A percentile compares a stretch with the other conserved stretches of the same genome.
Evolutionary conservation across 1,284 basidiomycete genomes (phyloP).

Genomic region (Prillingera fragicola): DNA sequence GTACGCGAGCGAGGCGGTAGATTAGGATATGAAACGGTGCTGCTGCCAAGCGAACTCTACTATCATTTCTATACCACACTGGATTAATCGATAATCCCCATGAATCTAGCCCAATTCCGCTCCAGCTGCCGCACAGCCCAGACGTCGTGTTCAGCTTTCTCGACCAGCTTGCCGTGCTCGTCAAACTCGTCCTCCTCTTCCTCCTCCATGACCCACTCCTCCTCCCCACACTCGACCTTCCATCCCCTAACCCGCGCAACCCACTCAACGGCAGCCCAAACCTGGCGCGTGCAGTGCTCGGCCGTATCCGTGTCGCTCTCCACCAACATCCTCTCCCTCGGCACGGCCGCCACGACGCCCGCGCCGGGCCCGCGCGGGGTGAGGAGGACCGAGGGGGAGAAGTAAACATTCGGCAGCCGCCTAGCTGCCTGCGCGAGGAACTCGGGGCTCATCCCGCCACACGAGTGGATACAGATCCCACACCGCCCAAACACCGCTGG

Average conservation of each 20-base stretch:
- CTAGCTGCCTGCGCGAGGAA: slow-evolving; percentile 16
- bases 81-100: slow-evolving; percentile 19
- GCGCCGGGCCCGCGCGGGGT: slow-evolving; percentile 43
- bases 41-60: no score
- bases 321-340: slow-evolving; percentile 43
- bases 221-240: slow-evolving; percentile 34
- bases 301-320: slow-evolving; percentile 48
- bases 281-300: slow-evolving; percentile 24
- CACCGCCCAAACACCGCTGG: slow-evolving; percentile 29
- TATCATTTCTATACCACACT: neutral
- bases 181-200: slow-evolving; percentile 22
- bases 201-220: slow-evolving; percentile 18
- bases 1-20: neutral
- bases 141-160: slow-evolving; percentile 9
- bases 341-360: slow-evolving; percentile 37
- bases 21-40: no score
- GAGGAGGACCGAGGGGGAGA: slow-evolving; percentile 49
- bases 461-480: slow-evolving; percentile 48
- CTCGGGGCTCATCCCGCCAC: slow-evolving; percentile 30
- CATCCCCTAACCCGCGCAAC: slow-evolving; percentile 36
- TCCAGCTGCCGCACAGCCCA: slow-evolving; percentile 41
- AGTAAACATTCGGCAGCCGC: slow-evolving; percentile 46
- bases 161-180: slow-evolving; percentile 7
- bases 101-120: slow-evolving; percentile 48
- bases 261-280: slow-evolving; percentile 44